Evolutionary conservation across 1,139 yeast species (phyloP).

Genomic region (Tardiomyces digboiensis): DNA sequence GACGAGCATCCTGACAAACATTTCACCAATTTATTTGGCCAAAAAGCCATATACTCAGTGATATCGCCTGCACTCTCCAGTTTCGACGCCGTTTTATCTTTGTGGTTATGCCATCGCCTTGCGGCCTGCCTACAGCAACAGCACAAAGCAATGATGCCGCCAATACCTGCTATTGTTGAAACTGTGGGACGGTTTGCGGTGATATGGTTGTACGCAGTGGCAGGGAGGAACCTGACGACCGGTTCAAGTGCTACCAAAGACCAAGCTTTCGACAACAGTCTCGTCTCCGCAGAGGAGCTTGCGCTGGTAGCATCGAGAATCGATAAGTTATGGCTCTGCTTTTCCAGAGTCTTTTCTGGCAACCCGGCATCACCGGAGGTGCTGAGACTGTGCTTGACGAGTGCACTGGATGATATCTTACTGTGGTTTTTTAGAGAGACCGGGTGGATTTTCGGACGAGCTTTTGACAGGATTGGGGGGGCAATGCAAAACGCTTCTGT

Average conservation of each 20-base stretch:
- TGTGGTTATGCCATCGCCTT: too few species aligned
- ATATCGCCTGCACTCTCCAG: too few species aligned
- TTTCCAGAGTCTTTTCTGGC: not conserved
- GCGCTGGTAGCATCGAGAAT: not conserved
- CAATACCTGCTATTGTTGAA: too few species aligned
- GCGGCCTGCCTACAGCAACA: too few species aligned
- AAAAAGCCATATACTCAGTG: too few species aligned
- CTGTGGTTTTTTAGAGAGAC: not conserved
- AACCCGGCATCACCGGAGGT: not conserved
- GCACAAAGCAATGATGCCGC: too few species aligned
- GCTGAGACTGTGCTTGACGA: not conserved
- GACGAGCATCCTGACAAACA: too few species aligned
- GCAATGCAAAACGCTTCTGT: not conserved
- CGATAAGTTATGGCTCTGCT: not conserved
- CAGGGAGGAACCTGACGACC: not conserved
- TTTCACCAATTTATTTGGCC: too few species aligned
- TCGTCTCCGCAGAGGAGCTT: not conserved
- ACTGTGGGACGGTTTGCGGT: not conserved
- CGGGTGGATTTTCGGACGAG: not conserved
- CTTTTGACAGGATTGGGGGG: not conserved
- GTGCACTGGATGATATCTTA: not conserved
- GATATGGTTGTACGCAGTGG: not conserved
- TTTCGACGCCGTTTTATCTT: too few species aligned
- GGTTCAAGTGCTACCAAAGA: too few species aligned
- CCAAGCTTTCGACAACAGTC: not conserved